Percentiles rank a stretch among this genome's conserved stretches.
Evolutionary conservation across 352 stramenopile species (phyloP).

Genomic region (Globisporangium uncinulatum): DNA sequence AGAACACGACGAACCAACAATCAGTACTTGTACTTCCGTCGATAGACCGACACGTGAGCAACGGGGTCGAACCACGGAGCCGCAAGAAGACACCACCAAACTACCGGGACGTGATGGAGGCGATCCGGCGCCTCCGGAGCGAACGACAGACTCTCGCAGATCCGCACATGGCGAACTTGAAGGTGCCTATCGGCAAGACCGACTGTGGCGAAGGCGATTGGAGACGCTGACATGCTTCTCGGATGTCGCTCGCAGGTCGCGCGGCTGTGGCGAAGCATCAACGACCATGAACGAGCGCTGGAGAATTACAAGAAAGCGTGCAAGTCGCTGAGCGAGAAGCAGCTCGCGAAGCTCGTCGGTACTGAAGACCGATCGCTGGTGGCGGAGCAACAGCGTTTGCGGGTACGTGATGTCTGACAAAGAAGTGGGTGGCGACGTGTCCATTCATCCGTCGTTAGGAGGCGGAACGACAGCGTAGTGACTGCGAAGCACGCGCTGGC

Average conservation of each 20-base stretch:
- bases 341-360: slow-evolving; percentile 19
- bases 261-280: slow-evolving; percentile 45
- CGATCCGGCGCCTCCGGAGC: slow-evolving; percentile 35
- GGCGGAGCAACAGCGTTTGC: slow-evolving; percentile 32
- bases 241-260: slow-evolving; percentile 29
- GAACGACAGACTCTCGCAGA: slow-evolving; percentile 33
- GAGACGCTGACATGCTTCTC: too few relatives aligned
- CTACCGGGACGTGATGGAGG: slow-evolving; percentile 39
- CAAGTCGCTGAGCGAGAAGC: slow-evolving; percentile 26
- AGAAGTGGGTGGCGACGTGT: background rate
- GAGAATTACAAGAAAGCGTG: slow-evolving; percentile 50
- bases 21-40: slow-evolving; percentile 9
- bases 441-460: background rate
- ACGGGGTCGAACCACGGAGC: background rate
- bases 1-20: background rate
- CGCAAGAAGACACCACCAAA: slow-evolving; percentile 11
- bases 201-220: too few relatives aligned
- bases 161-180: slow-evolving; percentile 45
- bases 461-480: background rate
- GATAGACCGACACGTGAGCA: slow-evolving; percentile 8
- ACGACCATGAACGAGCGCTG: slow-evolving; percentile 36
- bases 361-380: slow-evolving; percentile 22
- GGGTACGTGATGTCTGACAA: slow-evolving; percentile 15
- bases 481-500: too few relatives aligned
- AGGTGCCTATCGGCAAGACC: slow-evolving; percentile 19